These are phyloP conservation scores for Gardenia jasminoides DNA, from an alignment of 257 asterid genomes.

Conservation along the genomic window DNA sequence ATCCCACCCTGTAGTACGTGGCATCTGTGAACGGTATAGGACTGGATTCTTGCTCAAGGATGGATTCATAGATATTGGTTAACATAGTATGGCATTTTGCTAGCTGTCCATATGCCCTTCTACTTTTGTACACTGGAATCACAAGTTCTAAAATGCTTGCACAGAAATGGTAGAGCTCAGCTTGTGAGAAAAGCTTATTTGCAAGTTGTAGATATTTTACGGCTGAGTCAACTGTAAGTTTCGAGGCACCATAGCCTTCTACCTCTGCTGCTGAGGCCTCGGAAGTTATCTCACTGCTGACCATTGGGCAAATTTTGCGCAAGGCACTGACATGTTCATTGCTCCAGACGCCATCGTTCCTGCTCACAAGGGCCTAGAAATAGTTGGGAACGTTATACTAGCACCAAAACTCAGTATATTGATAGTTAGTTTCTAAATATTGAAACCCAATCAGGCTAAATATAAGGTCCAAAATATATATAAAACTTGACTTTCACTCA, in stretches of 20 bases:
- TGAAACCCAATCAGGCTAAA: not conserved
- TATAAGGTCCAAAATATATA: not conserved
- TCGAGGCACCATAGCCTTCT: constrained; percentile 97
- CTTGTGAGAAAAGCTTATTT: constrained; percentile 94
- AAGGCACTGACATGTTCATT: constrained; percentile 74
- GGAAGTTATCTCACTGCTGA: constrained; percentile 66
- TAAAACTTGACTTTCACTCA: too few relatives aligned
- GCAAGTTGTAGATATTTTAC: constrained; percentile 98
- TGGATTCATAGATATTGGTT: constrained; percentile 88
- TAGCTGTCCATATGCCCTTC: constrained; percentile 87
- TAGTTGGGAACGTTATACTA: constrained; percentile 25
- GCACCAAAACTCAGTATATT: constrained; percentile 19
- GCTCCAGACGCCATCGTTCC: constrained; percentile 99
- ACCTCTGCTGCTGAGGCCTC: constrained; percentile 97
- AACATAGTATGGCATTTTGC: constrained; percentile 97
- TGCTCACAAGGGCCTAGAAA: constrained; percentile 81
- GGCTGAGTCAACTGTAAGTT: constrained; percentile 97
- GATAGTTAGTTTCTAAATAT: not conserved
- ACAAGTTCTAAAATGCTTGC: constrained; percentile 95
- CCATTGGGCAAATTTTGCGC: constrained; percentile 98
- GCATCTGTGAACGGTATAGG: constrained; percentile 98
- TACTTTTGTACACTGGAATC: constrained; percentile 89
- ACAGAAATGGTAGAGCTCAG: constrained; percentile 99
- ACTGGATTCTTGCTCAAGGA: constrained; percentile 97
- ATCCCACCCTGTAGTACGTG: constrained; percentile 96